Evolutionary conservation across 2,329 filamentous ascomycete genomes (phyloP).

Genomic region (Aspergillus thermomutatus): DNA sequence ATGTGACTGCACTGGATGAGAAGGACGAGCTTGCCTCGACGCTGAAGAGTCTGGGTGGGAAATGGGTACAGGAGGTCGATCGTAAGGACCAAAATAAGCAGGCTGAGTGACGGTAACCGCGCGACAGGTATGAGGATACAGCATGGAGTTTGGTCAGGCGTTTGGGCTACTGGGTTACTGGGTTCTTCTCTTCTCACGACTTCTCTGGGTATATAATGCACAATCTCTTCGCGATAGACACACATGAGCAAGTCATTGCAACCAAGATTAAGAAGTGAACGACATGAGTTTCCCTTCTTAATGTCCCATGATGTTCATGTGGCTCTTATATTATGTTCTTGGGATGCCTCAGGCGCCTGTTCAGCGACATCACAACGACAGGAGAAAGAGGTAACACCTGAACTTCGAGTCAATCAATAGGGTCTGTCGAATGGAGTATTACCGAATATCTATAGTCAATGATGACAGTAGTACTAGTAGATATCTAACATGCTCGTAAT

Average conservation of each 20-base stretch:
- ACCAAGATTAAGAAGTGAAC: too few species aligned
- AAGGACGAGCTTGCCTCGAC: constrained; percentile 66
- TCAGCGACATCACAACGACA: not conserved
- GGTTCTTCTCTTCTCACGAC: not conserved
- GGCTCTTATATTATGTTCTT: not conserved
- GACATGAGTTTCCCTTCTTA: too few species aligned
- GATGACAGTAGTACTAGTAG: not conserved
- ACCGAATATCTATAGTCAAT: not conserved
- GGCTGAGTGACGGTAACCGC: not conserved
- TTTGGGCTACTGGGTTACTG: not conserved
- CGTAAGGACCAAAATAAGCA: constrained; percentile 15
- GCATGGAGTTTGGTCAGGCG: not conserved
- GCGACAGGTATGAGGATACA: not conserved
- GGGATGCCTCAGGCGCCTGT: not conserved
- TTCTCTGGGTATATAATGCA: not conserved
- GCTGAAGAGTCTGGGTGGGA: constrained; percentile 70
- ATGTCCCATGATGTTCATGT: too few species aligned
- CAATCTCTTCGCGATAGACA: not conserved
- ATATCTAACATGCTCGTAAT: not conserved
- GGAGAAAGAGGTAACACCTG: not conserved
- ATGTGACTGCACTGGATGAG: constrained; percentile 69
- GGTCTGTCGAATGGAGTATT: too few species aligned
- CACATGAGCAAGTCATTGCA: not conserved
- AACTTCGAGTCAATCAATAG: not conserved
- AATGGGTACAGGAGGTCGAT: constrained; percentile 50